Evolutionary conservation across 495 filamentous ascomycete species (phyloP).

Genomic region (Penicillium odoratum): DNA sequence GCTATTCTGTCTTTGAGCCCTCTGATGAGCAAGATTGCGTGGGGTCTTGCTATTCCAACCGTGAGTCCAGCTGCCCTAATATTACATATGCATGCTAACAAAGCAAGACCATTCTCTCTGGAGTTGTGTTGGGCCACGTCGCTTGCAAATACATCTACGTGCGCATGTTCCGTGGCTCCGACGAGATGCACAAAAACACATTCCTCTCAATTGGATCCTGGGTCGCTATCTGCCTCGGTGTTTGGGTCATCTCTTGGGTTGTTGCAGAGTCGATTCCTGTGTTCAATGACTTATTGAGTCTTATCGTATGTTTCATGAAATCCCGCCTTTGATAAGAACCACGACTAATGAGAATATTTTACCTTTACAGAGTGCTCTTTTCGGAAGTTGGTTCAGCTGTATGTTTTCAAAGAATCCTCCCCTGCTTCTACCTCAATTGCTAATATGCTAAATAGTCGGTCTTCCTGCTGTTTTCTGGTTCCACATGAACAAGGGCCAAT

Average conservation of each 20-base stretch:
- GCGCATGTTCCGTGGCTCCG: slow-evolving; percentile 55
- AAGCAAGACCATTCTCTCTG: slow-evolving; percentile 34
- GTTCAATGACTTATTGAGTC: slow-evolving; percentile 63
- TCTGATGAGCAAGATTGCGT: slow-evolving; percentile 66
- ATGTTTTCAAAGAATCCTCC: slow-evolving; percentile 10
- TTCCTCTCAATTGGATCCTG: slow-evolving; percentile 51
- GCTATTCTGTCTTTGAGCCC: slow-evolving; percentile 65
- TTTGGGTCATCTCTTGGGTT: slow-evolving; percentile 67
- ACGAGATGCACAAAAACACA: slow-evolving; percentile 57
- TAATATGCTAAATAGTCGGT: slow-evolving; percentile 25
- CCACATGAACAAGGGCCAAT: slow-evolving; percentile 38
- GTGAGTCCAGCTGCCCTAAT: slow-evolving; percentile 22
- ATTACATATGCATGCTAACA: neutral
- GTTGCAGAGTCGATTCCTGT: slow-evolving; percentile 73
- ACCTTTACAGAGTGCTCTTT: slow-evolving; percentile 32
- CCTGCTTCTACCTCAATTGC: neutral
- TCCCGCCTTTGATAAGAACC: neutral
- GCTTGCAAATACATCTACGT: slow-evolving; percentile 66
- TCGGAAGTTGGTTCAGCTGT: slow-evolving; percentile 46
- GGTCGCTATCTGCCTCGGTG: slow-evolving; percentile 53
- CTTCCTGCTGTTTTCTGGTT: slow-evolving; percentile 45
- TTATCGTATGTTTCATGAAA: slow-evolving; percentile 36
- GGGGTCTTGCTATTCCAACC: slow-evolving; percentile 74
- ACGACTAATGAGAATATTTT: slow-evolving; percentile 11
- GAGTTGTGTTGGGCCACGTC: slow-evolving; percentile 62